A percentile compares a stretch with the other conserved stretches of the same genome.
Evolutionary conservation across 106 monocot genomes (phyloP).

Genomic region (Acanthochlamys bracteata): DNA sequence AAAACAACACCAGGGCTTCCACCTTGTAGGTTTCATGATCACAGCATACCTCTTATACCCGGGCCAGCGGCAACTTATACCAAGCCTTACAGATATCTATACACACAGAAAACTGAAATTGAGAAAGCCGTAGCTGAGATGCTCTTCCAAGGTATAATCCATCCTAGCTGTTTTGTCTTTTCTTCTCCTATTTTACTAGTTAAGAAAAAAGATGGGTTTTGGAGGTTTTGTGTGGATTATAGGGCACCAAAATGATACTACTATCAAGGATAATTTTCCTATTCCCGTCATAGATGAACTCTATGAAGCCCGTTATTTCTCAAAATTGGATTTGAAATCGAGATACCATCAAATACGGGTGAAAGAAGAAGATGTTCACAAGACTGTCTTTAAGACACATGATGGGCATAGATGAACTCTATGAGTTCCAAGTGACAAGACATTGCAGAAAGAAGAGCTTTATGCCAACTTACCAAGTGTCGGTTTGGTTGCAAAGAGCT

Average conservation of each 20-base stretch:
- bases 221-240: slow-evolving; percentile 4
- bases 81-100: not conserved
- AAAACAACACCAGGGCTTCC: not conserved
- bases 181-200: not conserved
- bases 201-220: not conserved
- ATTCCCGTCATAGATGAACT: slow-evolving; percentile 12
- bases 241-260: not conserved
- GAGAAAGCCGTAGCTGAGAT: not conserved
- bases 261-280: slow-evolving; percentile 7
- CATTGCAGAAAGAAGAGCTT: not conserved
- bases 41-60: not conserved
- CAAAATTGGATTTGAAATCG: slow-evolving; percentile 5
- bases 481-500: not conserved
- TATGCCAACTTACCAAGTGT: not conserved
- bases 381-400: slow-evolving; percentile 4
- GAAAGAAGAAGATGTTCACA: not conserved
- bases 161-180: not conserved
- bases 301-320: not conserved
- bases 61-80: not conserved
- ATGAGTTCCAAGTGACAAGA: slow-evolving; percentile 1
- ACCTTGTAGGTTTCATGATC: not conserved
- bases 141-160: not conserved
- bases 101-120: slow-evolving; percentile 1
- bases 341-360: slow-evolving; percentile 6
- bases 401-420: slow-evolving; percentile 9